phyloP scores from a whole-genome alignment of 2,329 filamentous ascomycete genomes.

The Colletotrichum sp. region DNA sequence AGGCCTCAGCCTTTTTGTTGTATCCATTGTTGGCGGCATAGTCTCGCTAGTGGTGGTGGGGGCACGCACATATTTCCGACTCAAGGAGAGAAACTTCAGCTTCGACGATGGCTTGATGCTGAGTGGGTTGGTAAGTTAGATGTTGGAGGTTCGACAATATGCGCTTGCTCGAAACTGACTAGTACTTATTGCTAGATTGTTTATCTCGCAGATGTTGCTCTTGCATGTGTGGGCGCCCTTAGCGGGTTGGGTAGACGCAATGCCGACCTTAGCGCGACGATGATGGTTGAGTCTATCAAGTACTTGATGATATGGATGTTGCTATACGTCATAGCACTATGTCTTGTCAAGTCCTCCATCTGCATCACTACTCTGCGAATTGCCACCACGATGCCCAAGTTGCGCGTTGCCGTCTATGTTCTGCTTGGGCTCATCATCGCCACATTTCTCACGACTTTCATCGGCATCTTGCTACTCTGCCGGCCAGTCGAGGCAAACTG shows the following conservation, averaged over 20 bases:
- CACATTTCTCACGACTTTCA: slow-evolving; percentile 32
- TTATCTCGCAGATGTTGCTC: slow-evolving; percentile 20
- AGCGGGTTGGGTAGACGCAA: slow-evolving; percentile 25
- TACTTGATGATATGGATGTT: slow-evolving; percentile 30
- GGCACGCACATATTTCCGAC: slow-evolving; percentile 18
- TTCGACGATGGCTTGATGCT: slow-evolving; percentile 23
- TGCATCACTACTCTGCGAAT: slow-evolving; percentile 39
- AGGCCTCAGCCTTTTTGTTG: slow-evolving; percentile 21
- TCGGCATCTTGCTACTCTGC: slow-evolving; percentile 26
- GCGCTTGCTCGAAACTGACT: not conserved
- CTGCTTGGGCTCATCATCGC: slow-evolving; percentile 24
- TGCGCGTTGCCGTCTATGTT: slow-evolving; percentile 25
- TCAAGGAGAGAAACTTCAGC: slow-evolving; percentile 1
- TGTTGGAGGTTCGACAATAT: rapidly evolving
- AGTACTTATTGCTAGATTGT: not conserved
- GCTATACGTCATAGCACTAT: slow-evolving; percentile 25
- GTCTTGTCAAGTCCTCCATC: slow-evolving; percentile 35
- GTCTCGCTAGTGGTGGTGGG: slow-evolving; percentile 22
- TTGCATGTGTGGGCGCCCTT: slow-evolving; percentile 23
- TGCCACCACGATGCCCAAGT: slow-evolving; percentile 24
- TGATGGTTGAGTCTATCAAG: slow-evolving; percentile 22
- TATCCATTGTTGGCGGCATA: slow-evolving; percentile 21
- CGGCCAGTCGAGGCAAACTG: slow-evolving; percentile 27
- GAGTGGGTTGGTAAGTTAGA: slow-evolving; percentile 13
- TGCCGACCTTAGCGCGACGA: slow-evolving; percentile 22